Evolutionary conservation across 2,329 filamentous ascomycete species (phyloP).

Genomic region (Neofusicoccum ribis): DNA sequence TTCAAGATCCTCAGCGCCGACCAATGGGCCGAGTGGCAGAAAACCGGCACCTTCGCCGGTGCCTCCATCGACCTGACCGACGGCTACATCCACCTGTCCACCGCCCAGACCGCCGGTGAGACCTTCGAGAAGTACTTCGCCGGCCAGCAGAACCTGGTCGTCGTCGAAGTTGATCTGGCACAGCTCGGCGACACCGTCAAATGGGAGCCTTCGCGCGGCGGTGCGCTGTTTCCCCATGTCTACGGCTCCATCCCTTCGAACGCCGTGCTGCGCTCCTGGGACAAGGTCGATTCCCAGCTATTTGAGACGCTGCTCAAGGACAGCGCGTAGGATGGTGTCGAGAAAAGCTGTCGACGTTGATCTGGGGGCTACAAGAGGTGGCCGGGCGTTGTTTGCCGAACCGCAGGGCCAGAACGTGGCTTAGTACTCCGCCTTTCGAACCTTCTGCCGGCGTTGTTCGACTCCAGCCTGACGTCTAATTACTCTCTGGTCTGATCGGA

Average conservation of each 20-base stretch:
- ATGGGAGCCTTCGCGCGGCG: slow-evolving; percentile 21
- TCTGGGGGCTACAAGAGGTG: no score
- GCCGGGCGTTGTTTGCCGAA: no score
- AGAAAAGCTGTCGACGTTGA: no score
- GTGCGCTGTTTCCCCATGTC: slow-evolving; percentile 21
- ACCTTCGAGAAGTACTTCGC: slow-evolving; percentile 22
- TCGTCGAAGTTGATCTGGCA: slow-evolving; percentile 21
- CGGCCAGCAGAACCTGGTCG: slow-evolving; percentile 10
- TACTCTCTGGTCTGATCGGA: no score
- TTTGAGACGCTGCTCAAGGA: no score
- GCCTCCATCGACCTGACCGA: slow-evolving; percentile 22
- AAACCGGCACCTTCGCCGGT: slow-evolving; percentile 18
- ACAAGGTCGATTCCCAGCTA: no score
- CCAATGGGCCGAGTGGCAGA: slow-evolving; percentile 17
- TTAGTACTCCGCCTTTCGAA: no score
- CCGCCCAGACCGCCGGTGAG: slow-evolving; percentile 17
- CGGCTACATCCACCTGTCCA: slow-evolving; percentile 24
- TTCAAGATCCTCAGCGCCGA: slow-evolving; percentile 23
- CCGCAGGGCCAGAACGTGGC: no score
- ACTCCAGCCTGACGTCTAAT: no score
- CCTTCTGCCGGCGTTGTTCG: no score
- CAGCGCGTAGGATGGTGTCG: no score
- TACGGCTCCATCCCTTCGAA: slow-evolving; percentile 8
- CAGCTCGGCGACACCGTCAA: slow-evolving; percentile 21
- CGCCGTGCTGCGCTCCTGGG: no score